A percentile compares a stretch with the other conserved stretches of the same genome.
These are phyloP conservation scores for Botrytis squamosa DNA, from an alignment of 2,329 filamentous ascomycete genomes.

Conservation along the genomic window DNA sequence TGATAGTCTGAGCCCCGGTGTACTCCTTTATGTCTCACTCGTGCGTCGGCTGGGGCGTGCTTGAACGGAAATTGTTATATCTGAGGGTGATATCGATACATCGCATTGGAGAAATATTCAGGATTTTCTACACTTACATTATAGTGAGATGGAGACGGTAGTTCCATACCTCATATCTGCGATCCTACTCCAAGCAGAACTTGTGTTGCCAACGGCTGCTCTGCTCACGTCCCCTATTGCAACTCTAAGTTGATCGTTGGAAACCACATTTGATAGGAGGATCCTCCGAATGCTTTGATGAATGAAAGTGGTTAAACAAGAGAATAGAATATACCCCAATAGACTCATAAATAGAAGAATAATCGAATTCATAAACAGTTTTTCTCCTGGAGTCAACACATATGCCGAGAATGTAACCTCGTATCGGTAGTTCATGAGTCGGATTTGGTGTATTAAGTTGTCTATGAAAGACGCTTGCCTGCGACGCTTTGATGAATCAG, in stretches of 20 bases:
- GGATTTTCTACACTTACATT: neutral
- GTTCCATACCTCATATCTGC: neutral
- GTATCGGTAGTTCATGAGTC: constrained; percentile 42
- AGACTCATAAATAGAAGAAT: constrained; percentile 34
- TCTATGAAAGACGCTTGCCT: constrained; percentile 6
- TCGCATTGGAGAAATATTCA: neutral
- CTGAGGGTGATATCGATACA: neutral
- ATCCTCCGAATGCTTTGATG: constrained; percentile 13
- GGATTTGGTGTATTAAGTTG: constrained; percentile 13
- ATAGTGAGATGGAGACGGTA: neutral
- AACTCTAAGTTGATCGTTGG: constrained; percentile 12
- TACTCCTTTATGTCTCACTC: neutral
- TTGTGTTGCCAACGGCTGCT: neutral
- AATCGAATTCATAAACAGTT: constrained; percentile 44
- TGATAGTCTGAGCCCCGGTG: neutral
- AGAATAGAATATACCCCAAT: constrained; percentile 16
- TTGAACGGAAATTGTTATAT: neutral
- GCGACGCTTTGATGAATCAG: neutral
- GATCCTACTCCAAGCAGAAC: constrained; percentile 7
- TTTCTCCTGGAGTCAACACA: constrained; percentile 46
- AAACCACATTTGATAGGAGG: constrained; percentile 19
- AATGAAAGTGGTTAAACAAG: constrained; percentile 18
- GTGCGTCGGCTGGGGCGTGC: neutral
- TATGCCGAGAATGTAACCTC: constrained; percentile 48
- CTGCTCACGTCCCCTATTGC: neutral